A percentile compares a stretch with the other conserved stretches of the same genome.
Conservation (phyloP, 495 filamentous ascomycete genomes). For the Aspergillus sclerotioniger region DNA sequence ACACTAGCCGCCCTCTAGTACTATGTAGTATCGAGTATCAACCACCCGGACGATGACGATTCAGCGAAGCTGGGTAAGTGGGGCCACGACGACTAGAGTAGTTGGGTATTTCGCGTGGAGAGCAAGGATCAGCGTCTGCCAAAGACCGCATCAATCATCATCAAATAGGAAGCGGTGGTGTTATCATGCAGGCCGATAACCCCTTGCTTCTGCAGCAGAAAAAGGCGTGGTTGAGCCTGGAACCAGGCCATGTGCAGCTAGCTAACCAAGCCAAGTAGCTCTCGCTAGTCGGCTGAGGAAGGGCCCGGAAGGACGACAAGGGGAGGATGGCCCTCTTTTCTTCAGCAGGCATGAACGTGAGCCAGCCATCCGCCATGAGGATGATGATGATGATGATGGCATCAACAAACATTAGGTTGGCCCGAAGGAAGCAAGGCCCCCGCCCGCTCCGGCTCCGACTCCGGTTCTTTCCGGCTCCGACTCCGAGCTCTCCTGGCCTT, state of each 20-base stretch:
- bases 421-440: neutral
- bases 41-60: no score
- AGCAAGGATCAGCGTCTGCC: slow-evolving; percentile 21
- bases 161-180: neutral
- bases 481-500: neutral
- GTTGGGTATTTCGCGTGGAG: slow-evolving; percentile 19
- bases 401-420: neutral
- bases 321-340: no score
- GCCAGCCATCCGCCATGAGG: no score
- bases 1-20: no score
- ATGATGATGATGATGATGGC: no score
- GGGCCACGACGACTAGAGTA: neutral
- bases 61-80: neutral
- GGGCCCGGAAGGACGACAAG: no score
- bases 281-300: no score
- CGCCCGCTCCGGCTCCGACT: neutral
- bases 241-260: no score
- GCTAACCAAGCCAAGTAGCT: no score
- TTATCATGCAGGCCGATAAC: slow-evolving; percentile 1
- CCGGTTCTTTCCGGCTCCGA: neutral
- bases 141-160: slow-evolving; percentile 1
- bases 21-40: no score
- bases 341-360: no score
- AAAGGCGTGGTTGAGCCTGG: no score
- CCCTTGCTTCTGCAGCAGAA: slow-evolving; percentile 4